Evolutionary conservation across 768 basidiomycete species (phyloP).

Genomic region (Hemileccinum impolitum): DNA sequence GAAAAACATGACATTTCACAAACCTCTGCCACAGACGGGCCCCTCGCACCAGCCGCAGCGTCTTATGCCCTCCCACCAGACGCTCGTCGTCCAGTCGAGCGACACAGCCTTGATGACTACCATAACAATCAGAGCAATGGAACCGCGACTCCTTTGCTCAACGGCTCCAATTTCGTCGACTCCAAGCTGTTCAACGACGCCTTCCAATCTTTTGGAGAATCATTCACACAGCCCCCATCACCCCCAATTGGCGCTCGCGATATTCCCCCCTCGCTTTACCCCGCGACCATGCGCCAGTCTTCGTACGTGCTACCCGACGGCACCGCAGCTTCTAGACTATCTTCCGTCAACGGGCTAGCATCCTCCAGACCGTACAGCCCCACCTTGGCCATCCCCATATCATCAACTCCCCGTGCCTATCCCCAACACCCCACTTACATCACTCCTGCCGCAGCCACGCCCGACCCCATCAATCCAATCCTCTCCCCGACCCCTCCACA

Average conservation of each 20-base stretch:
- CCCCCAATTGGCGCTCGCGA: constrained; percentile 22
- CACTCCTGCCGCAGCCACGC: constrained; percentile 47
- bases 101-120: constrained; percentile 50
- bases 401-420: constrained; percentile 62
- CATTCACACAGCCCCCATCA: constrained; percentile 21
- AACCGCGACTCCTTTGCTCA: constrained; percentile 19
- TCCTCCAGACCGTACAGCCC: constrained; percentile 52
- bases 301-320: constrained; percentile 39
- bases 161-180: constrained; percentile 25
- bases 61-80: constrained; percentile 47
- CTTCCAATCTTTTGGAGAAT: constrained; percentile 31
- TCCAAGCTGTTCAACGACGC: constrained; percentile 28
- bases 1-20: constrained; percentile 17
- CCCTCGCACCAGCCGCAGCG: constrained; percentile 32
- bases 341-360: constrained; percentile 55
- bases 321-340: constrained; percentile 30
- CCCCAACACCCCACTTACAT: constrained; percentile 79
- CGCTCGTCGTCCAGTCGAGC: constrained; percentile 46
- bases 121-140: constrained; percentile 17
- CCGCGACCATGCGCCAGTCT: constrained; percentile 46
- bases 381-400: constrained; percentile 47
- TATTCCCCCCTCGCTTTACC: constrained; percentile 34
- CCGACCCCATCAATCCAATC: constrained; percentile 58
- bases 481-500: constrained; percentile 52
- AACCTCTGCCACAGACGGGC: constrained; percentile 12